Evolutionary conservation across 2,329 filamentous ascomycete genomes (phyloP), one percentile per base, ranked within the genome.

Genomic region (Xylaria sp.): DNA sequence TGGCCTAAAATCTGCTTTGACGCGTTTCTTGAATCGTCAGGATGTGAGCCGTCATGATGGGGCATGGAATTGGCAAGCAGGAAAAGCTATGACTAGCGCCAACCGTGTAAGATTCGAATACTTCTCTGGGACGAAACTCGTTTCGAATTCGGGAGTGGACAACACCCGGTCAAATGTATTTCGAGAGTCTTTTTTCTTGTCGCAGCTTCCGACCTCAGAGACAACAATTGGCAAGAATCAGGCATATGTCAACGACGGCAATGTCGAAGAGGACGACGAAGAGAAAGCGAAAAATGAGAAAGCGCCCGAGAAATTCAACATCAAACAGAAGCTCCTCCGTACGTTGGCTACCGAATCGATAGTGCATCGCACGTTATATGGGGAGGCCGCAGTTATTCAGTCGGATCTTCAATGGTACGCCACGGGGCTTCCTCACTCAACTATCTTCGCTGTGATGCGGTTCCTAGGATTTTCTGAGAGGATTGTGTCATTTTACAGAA

Each of bases 401-500:
- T 82, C 81, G 1, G 81, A 83, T 60, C 76, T 83, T 28, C 77
- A 81, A 65, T 83, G 81, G 81, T 83, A 80, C 62, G 81, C 76
- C 1, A 82, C 81, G 1, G 76, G 80, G 0, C 75, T 86, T 1
- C 77, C 84, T 0, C 84, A 86, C 72, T 79, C 77, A 36, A 84
- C 83, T 10, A 78, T 83, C 4, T 78, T 82, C 40, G 74, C 79
- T 1, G 76, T 84, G 0, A 79, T 86, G 69, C 74, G 78, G 4
- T 85, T 83, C 66, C 75, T 84, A 33, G 83, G 83, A 2, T 81
- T 84, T 17, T 79, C 80, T 2, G 72, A 78, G 6, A 77, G 79
- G 51, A 84, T 82, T 80, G 77, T 79, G 23, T 68, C 68, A 0
- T 86, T 86, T 73, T 84, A 84, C 73, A 77, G 76, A 48, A 82